phyloP scores from a whole-genome alignment of 495 filamentous ascomycete species.

The Trichoderma virens region DNA sequence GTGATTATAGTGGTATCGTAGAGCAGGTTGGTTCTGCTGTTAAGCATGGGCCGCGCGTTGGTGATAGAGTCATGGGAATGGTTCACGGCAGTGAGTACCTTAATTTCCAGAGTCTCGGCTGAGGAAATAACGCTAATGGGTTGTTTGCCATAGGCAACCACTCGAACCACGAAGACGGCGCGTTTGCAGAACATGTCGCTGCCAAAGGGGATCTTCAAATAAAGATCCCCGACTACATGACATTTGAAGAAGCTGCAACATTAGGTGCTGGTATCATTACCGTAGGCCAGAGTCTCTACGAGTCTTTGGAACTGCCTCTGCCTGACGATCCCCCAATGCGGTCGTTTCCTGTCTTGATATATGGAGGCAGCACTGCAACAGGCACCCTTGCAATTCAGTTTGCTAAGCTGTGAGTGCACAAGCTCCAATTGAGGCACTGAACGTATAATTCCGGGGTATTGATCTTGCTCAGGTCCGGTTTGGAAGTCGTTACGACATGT shows the following conservation, averaged over 20 bases:
- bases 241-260: slow-evolving; percentile 18
- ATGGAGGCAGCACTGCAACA: slow-evolving; percentile 39
- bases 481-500: slow-evolving; percentile 44
- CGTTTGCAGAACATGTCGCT: slow-evolving; percentile 27
- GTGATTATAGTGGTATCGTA: slow-evolving; percentile 37
- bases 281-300: slow-evolving; percentile 12
- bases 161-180: slow-evolving; percentile 26
- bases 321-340: slow-evolving; percentile 20
- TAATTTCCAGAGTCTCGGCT: too few relatives aligned
- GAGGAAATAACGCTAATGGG: neutral
- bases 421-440: slow-evolving; percentile 14
- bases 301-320: slow-evolving; percentile 19
- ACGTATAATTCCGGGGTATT: neutral
- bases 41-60: slow-evolving; percentile 16
- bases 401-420: neutral
- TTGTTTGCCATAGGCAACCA: slow-evolving; percentile 11
- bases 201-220: slow-evolving; percentile 6
- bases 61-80: slow-evolving; percentile 37
- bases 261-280: slow-evolving; percentile 16
- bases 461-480: slow-evolving; percentile 27
- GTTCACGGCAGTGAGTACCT: slow-evolving; percentile 19
- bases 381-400: slow-evolving; percentile 40
- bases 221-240: slow-evolving; percentile 15
- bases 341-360: slow-evolving; percentile 29
- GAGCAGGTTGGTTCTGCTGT: slow-evolving; percentile 29